A percentile compares a stretch with the other conserved stretches of the same genome.
phyloP scores from a whole-genome alignment of 257 asterid genomes.

The Plantago elongata region DNA sequence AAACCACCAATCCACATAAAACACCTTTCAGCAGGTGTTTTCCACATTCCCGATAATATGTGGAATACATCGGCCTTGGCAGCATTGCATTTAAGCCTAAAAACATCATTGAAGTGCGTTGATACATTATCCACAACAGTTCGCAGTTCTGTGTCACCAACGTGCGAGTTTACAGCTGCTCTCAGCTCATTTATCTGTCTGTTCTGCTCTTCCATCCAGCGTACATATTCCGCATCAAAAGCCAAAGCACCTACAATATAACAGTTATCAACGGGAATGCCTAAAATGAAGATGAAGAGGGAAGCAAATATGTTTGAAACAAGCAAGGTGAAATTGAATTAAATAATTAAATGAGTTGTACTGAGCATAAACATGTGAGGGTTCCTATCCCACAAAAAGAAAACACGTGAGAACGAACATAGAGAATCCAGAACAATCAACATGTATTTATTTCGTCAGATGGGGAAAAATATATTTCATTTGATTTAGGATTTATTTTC shows the following conservation, averaged over 20 bases:
- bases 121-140: slow-evolving; percentile 55
- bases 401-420: too few relatives aligned
- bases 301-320: background rate
- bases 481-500: too few relatives aligned
- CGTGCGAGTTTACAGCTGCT: slow-evolving; percentile 69
- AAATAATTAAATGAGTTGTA: too few relatives aligned
- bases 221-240: slow-evolving; percentile 75
- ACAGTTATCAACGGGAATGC: background rate
- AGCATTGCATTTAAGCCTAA: slow-evolving; percentile 77
- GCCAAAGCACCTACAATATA: slow-evolving; percentile 67
- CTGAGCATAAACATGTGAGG: too few relatives aligned
- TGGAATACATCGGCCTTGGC: slow-evolving; percentile 91
- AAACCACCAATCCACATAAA: slow-evolving; percentile 98
- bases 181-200: slow-evolving; percentile 66
- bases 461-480: too few relatives aligned
- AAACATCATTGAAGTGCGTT: slow-evolving; percentile 60
- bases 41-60: slow-evolving; percentile 99
- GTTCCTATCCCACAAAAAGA: too few relatives aligned
- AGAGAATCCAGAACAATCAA: too few relatives aligned
- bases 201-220: slow-evolving; percentile 86
- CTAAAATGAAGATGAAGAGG: background rate
- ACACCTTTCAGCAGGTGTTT: slow-evolving; percentile 94
- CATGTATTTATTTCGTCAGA: too few relatives aligned
- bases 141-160: slow-evolving; percentile 70
- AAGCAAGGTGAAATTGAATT: background rate